phyloP scores from a whole-genome alignment of 305 asterid genomes.

The Striga hermonthica region DNA sequence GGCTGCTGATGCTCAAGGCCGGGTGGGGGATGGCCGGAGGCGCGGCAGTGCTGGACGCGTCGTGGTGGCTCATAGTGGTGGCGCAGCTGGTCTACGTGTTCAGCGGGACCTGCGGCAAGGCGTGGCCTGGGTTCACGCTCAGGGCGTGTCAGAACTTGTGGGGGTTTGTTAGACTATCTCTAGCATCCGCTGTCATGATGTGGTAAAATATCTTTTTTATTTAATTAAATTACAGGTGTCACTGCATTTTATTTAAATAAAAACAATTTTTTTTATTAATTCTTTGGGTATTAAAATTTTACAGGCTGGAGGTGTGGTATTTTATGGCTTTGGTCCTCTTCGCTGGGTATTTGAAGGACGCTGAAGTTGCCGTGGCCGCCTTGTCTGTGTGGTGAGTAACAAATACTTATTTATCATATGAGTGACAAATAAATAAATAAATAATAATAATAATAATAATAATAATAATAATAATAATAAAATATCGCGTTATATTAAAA shows the following conservation, averaged over 20 bases:
- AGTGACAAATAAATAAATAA: too few relatives aligned
- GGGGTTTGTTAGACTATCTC: constrained; percentile 35
- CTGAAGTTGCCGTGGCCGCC: constrained; percentile 42
- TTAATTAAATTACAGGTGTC: background rate
- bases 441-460: background rate
- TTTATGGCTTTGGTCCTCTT: constrained; percentile 38
- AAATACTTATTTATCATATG: background rate
- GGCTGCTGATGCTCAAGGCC: background rate
- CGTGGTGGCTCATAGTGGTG: constrained; percentile 53
- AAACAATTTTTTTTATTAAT: background rate
- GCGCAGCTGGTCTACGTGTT: constrained; percentile 37
- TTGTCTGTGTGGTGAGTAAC: constrained; percentile 40
- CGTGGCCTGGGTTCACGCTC: constrained; percentile 29
- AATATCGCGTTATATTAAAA: too few relatives aligned
- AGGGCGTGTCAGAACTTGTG: constrained; percentile 32
- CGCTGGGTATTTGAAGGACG: constrained; percentile 44
- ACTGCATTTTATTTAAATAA: background rate
- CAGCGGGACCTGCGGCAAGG: constrained; percentile 32
- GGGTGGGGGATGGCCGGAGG: constrained; percentile 39
- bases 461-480: too few relatives aligned
- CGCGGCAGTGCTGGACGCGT: constrained; percentile 41
- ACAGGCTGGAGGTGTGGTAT: constrained; percentile 47
- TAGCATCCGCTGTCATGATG: constrained; percentile 34
- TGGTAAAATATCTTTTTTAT: constrained; percentile 30
- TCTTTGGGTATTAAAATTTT: background rate